Evolutionary conservation across 352 stramenopile species (phyloP).

Genomic region (Thraustochytrium striatum): DNA sequence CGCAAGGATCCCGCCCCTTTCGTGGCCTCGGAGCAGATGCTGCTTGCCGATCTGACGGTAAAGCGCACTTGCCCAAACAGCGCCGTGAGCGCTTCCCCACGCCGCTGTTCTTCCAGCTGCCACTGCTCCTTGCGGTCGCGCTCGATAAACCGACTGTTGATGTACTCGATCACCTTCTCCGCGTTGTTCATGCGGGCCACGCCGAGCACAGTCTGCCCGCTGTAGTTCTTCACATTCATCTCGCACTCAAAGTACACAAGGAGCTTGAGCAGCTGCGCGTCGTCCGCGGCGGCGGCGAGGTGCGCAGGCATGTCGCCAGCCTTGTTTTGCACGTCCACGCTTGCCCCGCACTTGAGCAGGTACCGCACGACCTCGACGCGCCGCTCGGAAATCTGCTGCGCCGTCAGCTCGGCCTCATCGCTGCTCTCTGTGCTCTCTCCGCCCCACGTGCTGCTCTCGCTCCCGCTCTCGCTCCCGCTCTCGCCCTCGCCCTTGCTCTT

Average conservation of each 20-base stretch:
- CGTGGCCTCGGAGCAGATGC: no score
- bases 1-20: no score
- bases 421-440: no score
- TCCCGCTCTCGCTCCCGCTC: neutral
- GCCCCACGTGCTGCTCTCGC: no score
- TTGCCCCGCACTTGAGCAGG: slow-evolving; percentile 23
- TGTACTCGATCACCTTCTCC: slow-evolving; percentile 4
- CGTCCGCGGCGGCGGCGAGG: neutral
- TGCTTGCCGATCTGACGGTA: neutral
- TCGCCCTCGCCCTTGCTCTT: neutral
- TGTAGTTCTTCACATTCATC: slow-evolving; percentile 46
- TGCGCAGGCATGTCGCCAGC: slow-evolving; percentile 4
- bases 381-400: neutral
- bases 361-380: neutral
- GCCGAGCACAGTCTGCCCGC: neutral
- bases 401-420: neutral
- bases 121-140: slow-evolving; percentile 27
- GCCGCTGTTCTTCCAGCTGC: neutral
- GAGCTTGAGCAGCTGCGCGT: slow-evolving; percentile 14
- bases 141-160: slow-evolving; percentile 12
- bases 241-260: slow-evolving; percentile 23
- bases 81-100: slow-evolving; percentile 13
- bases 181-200: slow-evolving; percentile 14
- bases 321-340: slow-evolving; percentile 15
- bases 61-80: slow-evolving; percentile 32